Percentiles rank a stretch among this genome's conserved stretches.
These are phyloP conservation scores for Leishmania lainsoni DNA, from an alignment of 208 protist genomes.

Conservation along the genomic window DNA sequence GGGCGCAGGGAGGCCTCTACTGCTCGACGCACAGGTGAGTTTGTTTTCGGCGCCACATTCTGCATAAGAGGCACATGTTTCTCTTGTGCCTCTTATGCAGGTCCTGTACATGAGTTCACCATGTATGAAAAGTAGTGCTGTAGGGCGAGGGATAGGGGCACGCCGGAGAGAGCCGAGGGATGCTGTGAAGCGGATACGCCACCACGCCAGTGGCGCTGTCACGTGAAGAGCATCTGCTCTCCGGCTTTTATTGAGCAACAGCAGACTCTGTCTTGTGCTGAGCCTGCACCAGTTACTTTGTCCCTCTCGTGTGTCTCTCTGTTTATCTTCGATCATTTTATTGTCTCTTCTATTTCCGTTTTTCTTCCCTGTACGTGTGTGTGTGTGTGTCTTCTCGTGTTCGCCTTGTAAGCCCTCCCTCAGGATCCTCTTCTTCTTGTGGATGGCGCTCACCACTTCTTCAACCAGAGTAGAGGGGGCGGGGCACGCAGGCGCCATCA, in stretches of 20 bases:
- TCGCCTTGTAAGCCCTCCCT: background rate
- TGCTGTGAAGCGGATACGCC: background rate
- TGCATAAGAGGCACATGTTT: background rate
- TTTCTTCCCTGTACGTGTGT: background rate
- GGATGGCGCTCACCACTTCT: background rate
- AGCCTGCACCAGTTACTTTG: background rate
- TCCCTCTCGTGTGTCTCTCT: background rate
- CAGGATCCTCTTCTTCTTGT: background rate
- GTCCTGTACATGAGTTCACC: background rate
- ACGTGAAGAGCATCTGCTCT: background rate
- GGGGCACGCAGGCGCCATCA: background rate
- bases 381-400: background rate
- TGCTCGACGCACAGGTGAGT: background rate
- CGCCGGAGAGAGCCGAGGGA: background rate
- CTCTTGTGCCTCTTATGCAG: background rate
- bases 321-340: background rate
- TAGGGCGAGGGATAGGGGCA: background rate
- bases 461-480: background rate
- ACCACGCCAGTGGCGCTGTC: background rate
- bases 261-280: background rate
- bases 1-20: background rate
- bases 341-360: background rate
- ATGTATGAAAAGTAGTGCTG: background rate
- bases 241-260: background rate
- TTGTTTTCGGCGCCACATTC: background rate